These are phyloP conservation scores for Pouteria campechiana DNA, from an alignment of 179 eudicot genomes.

Conservation along the genomic window DNA sequence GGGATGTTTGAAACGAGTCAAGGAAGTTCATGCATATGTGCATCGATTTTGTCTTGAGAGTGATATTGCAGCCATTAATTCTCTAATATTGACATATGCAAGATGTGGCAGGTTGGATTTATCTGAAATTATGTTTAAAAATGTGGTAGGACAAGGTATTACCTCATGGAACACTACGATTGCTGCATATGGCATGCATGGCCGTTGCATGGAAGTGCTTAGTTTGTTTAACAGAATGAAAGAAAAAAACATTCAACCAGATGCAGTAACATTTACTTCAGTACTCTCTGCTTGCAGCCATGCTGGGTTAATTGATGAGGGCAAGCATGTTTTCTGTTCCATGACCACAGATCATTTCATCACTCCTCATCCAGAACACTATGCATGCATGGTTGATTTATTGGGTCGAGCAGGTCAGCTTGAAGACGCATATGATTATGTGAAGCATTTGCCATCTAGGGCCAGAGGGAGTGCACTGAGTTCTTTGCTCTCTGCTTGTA, in stretches of 20 bases:
- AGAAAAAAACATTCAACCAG: slow-evolving; percentile 1
- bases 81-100: slow-evolving; percentile 12
- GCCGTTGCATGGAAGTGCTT: slow-evolving; percentile 4
- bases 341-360: slow-evolving; percentile 10
- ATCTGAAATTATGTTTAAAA: slow-evolving; percentile 7
- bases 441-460: slow-evolving; percentile 2
- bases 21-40: slow-evolving; percentile 9
- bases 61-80: slow-evolving; percentile 10
- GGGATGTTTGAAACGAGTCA: slow-evolving; percentile 3
- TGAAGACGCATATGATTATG: slow-evolving; percentile 10
- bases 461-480: slow-evolving; percentile 4
- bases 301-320: slow-evolving; percentile 11
- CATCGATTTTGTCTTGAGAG: slow-evolving; percentile 5
- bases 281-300: slow-evolving; percentile 19
- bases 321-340: slow-evolving; percentile 6
- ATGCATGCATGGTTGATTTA: slow-evolving; percentile 15
- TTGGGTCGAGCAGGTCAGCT: slow-evolving; percentile 13
- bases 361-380: slow-evolving; percentile 12
- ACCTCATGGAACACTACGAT: slow-evolving; percentile 19
- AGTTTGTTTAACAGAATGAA: slow-evolving; percentile 6
- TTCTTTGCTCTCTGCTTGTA: slow-evolving; percentile 14
- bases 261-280: slow-evolving; percentile 10
- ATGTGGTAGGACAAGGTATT: neutral
- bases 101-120: slow-evolving; percentile 8
- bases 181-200: slow-evolving; percentile 21